Conservation (phyloP, 2,329 filamentous ascomycete genomes). For the Sarocladium strictum region DNA sequence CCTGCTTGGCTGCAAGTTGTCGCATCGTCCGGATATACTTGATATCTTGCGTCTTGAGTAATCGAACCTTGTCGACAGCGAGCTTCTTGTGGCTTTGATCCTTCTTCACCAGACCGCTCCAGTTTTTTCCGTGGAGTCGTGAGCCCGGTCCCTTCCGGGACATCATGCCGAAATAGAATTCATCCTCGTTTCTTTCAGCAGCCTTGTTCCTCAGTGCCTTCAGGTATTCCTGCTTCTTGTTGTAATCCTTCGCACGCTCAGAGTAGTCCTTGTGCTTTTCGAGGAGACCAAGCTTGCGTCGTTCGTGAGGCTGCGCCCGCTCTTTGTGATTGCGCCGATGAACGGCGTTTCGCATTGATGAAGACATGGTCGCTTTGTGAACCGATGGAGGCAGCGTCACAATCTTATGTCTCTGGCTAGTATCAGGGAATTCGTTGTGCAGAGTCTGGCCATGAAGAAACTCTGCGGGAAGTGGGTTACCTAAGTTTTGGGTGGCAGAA, state of each 20-base stretch:
- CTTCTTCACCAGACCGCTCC: conserved; percentile 50
- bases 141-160: conserved; percentile 51
- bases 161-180: conserved; percentile 68
- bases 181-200: conserved; percentile 62
- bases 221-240: conserved; percentile 57
- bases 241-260: conserved; percentile 59
- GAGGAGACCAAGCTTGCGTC: conserved; percentile 80
- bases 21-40: conserved; percentile 59
- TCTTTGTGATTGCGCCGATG: conserved; percentile 83
- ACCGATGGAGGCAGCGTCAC: no score
- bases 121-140: conserved; percentile 41
- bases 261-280: conserved; percentile 89
- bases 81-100: conserved; percentile 52
- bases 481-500: conserved; percentile 11
- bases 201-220: conserved; percentile 56
- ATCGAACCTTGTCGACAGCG: conserved; percentile 50
- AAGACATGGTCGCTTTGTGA: conserved; percentile 35
- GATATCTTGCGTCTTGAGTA: conserved; percentile 65
- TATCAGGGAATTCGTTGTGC: no score
- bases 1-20: conserved; percentile 54
- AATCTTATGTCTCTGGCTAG: no score
- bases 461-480: neutral
- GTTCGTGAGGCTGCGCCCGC: conserved; percentile 78
- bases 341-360: conserved; percentile 57
- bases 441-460: no score